Evolutionary conservation across 1,284 basidiomycete species (phyloP), one percentile per base, ranked within the genome.

Genomic region (Apiotrichum laibachii): DNA sequence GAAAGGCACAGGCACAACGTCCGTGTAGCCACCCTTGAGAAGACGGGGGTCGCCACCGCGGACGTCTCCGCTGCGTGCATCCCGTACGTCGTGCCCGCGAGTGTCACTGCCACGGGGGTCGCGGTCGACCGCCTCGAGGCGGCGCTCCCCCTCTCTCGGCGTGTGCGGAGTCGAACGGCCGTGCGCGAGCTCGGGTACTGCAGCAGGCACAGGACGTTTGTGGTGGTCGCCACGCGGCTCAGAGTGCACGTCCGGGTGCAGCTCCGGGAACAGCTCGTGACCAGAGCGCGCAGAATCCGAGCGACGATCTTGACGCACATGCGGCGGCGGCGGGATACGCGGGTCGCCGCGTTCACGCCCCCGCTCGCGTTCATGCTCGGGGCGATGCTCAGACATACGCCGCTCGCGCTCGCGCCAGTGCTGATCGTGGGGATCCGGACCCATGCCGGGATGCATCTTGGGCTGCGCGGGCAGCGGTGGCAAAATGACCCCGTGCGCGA

Each of bases 1-100:
- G 37, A 56, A 61, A 8, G 59, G 55, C 10, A 53, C 48, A 0
- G 59, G 59, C 8, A 53, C 37, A 3, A 60, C 59, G 18, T 60
- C 50, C 7, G 53, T 55, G 57, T 59, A 59, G 26, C 10, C 22
- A 6, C 44, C 44, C n/a, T 46, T 22, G 11, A 31, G 26, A 5
- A 16, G 12, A 13, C 47, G 40, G 10, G 46, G 21, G 47, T 45
- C 42, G 34, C 34, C 34, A 13, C 34, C 34, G 34, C 55, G n/a
- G 13, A 26, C n/a, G 21, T 49, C 53, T 5, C n/a, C n/a, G n/a
- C 21, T 44, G 15, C 18, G 47, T 5, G 18, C 18, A 43, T 43
- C 42, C 39, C 39, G 13, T 16, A 16, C 7, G 8, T 40, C 39
- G 9, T 11, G 39, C 5, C 39, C 13, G 39, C n/a, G n/a, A n/a